Conservation (phyloP, 2,329 filamentous ascomycete species). For the Fonsecaea pedrosoi region DNA sequence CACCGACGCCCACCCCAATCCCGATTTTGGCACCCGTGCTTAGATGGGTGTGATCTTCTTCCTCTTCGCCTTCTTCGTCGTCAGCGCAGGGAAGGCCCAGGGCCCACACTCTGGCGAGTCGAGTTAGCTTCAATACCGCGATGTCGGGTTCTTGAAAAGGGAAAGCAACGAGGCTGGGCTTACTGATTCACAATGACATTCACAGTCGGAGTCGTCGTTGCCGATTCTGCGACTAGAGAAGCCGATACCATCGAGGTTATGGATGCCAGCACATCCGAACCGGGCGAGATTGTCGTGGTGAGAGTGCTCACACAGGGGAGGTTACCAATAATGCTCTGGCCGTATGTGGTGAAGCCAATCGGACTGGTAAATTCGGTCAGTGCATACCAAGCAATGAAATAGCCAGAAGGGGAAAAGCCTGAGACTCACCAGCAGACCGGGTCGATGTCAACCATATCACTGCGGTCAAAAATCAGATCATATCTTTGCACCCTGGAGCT, state of each 20-base stretch:
- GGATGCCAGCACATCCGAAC: constrained; percentile 28
- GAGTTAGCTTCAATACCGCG: background rate
- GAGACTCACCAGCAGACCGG: constrained; percentile 31
- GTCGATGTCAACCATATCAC: constrained; percentile 35
- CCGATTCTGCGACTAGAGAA: constrained; percentile 23
- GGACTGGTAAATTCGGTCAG: constrained; percentile 20
- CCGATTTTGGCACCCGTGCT: constrained; percentile 43
- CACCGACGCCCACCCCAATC: constrained; percentile 49
- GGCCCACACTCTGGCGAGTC: constrained; percentile 28
- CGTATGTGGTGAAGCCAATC: constrained; percentile 27
- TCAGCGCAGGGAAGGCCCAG: constrained; percentile 33
- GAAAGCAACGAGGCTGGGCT: background rate
- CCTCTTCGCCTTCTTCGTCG: background rate
- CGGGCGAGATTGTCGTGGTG: constrained; percentile 25
- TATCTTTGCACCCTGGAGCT: background rate
- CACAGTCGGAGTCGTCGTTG: constrained; percentile 21
- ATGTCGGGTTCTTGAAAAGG: background rate
- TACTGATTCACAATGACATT: constrained; percentile 33
- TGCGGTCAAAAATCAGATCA: constrained; percentile 14
- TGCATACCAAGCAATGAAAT: background rate
- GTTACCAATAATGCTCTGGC: constrained; percentile 32
- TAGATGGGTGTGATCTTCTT: constrained; percentile 31
- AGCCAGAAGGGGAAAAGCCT: background rate
- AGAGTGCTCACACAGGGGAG: constrained; percentile 29
- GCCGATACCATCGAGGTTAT: constrained; percentile 30